These are phyloP conservation scores for Ilex paraguariensis DNA, from an alignment of 305 asterid genomes.

Conservation along the genomic window DNA sequence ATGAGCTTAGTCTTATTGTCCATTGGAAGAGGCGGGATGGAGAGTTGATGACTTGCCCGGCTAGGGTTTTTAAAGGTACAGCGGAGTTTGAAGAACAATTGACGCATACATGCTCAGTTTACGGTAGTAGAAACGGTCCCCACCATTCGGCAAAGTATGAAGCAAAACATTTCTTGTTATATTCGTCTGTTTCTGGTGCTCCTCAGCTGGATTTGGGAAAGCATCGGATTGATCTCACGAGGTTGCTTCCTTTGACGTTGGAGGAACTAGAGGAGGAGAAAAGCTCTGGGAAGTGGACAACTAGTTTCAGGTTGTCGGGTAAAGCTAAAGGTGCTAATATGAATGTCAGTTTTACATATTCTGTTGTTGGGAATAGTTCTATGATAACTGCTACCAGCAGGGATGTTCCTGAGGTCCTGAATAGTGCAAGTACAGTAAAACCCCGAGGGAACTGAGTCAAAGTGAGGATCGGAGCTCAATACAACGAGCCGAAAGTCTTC, in stretches of 20 bases:
- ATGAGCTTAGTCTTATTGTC: slow-evolving; percentile 41
- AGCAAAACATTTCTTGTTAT: slow-evolving; percentile 75
- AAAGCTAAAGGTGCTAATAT: slow-evolving; percentile 77
- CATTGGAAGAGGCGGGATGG: slow-evolving; percentile 59
- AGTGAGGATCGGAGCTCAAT: slow-evolving; percentile 26
- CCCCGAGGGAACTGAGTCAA: slow-evolving; percentile 24
- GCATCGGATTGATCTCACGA: slow-evolving; percentile 79
- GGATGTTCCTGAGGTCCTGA: slow-evolving; percentile 25
- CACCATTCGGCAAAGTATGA: slow-evolving; percentile 91
- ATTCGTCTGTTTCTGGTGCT: slow-evolving; percentile 53
- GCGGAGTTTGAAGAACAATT: slow-evolving; percentile 71
- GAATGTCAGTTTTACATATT: slow-evolving; percentile 82
- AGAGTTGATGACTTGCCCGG: slow-evolving; percentile 38
- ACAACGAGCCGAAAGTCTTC: slow-evolving; percentile 51
- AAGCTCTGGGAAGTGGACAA: slow-evolving; percentile 87
- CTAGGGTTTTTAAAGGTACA: slow-evolving; percentile 39
- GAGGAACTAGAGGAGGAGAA: slow-evolving; percentile 92
- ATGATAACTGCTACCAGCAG: slow-evolving; percentile 18
- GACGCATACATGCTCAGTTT: slow-evolving; percentile 68
- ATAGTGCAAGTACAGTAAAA: slow-evolving; percentile 25
- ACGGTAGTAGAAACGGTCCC: slow-evolving; percentile 81
- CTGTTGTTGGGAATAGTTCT: slow-evolving; percentile 41
- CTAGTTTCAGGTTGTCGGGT: slow-evolving; percentile 85
- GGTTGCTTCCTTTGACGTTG: slow-evolving; percentile 87
- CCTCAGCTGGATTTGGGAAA: slow-evolving; percentile 92